These are phyloP conservation scores for Gossypium thurberi DNA, from an alignment of 345 rosid genomes.

Conservation along the genomic window DNA sequence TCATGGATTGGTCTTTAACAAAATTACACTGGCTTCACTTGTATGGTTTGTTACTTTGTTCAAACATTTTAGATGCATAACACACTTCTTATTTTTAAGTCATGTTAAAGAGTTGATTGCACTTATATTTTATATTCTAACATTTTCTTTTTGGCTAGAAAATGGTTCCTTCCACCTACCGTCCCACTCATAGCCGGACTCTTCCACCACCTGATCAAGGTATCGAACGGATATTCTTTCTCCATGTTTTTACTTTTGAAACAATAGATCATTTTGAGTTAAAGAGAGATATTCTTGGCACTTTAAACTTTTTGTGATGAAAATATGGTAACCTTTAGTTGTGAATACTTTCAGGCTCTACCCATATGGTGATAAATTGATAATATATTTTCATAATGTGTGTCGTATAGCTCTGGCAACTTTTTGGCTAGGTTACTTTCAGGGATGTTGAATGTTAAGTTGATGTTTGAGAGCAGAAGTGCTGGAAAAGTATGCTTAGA, in stretches of 20 bases:
- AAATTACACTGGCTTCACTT: not conserved
- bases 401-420: not conserved
- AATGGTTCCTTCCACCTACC: conserved; percentile 65
- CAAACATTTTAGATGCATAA: not conserved
- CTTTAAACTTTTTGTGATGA: not conserved
- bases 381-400: not conserved
- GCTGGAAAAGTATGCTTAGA: not conserved
- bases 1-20: not conserved
- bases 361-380: not conserved
- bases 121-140: not conserved
- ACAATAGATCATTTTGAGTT: not conserved
- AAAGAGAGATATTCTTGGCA: conserved; percentile 2
- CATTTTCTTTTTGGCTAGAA: conserved; percentile 30
- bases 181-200: conserved; percentile 73
- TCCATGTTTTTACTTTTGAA: not conserved
- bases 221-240: conserved; percentile 20
- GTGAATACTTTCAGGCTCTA: not conserved
- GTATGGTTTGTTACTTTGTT: not conserved
- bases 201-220: conserved; percentile 89
- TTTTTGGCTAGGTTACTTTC: not conserved
- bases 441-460: not conserved
- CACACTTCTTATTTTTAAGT: not conserved
- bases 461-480: not conserved
- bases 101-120: not conserved
- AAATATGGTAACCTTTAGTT: not conserved